Percentiles rank a stretch among this genome's conserved stretches.
These are phyloP conservation scores for Vigna radiata DNA, from an alignment of 306 rosid species.

Conservation along the genomic window DNA sequence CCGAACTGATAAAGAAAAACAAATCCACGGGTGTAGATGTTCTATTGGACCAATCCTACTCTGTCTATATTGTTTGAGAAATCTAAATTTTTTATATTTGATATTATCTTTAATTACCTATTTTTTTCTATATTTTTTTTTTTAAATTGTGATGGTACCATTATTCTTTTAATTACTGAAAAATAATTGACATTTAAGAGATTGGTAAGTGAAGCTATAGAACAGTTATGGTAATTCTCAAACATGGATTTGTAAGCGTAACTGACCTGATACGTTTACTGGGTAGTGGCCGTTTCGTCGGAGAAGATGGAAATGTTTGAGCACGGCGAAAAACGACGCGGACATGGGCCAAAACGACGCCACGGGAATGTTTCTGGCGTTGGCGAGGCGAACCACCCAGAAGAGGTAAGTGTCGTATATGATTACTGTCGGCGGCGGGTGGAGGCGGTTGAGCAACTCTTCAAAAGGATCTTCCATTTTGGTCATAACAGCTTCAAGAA, in stretches of 20 bases:
- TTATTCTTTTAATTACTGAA: too few relatives aligned
- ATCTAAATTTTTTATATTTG: too few relatives aligned
- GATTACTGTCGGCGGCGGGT: slow-evolving; percentile 33
- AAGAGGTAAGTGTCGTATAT: slow-evolving; percentile 45
- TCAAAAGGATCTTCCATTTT: slow-evolving; percentile 68
- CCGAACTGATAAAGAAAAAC: too few relatives aligned
- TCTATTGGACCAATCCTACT: too few relatives aligned
- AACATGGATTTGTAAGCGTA: background rate
- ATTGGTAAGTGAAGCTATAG: too few relatives aligned
- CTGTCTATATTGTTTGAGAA: too few relatives aligned
- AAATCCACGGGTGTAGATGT: too few relatives aligned
- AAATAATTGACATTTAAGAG: too few relatives aligned
- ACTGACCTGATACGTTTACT: slow-evolving; percentile 41
- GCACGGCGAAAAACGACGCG: slow-evolving; percentile 46
- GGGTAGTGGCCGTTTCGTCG: slow-evolving; percentile 45
- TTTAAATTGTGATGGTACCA: too few relatives aligned
- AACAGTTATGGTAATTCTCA: too few relatives aligned
- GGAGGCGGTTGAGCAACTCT: slow-evolving; percentile 46
- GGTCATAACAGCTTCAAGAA: slow-evolving; percentile 51
- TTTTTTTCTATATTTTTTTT: too few relatives aligned
- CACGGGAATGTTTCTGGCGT: slow-evolving; percentile 41
- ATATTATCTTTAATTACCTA: too few relatives aligned
- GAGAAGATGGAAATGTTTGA: slow-evolving; percentile 47
- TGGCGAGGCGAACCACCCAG: slow-evolving; percentile 54
- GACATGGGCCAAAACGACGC: slow-evolving; percentile 63